Base-by-base conservation (phyloP, 2,329 filamentous ascomycete species). In the Dothideomycetes sp. region DNA sequence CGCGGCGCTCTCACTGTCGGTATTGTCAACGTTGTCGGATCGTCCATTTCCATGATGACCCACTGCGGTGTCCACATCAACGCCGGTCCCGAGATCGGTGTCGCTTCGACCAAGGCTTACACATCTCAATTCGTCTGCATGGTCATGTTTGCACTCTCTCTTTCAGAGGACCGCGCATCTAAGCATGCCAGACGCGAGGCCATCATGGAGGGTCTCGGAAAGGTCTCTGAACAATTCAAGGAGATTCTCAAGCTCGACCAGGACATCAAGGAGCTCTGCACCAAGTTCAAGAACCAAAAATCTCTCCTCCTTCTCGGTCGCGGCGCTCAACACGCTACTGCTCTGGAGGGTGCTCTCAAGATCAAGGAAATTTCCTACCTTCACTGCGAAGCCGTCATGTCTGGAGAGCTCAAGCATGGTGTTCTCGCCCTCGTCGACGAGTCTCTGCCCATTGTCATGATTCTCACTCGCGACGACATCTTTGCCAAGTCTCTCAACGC, bases 331-430 rank as follows among this genome's bases (percentile, higher is more conserved):
- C 94, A 88, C 72, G 88, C 89, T 45, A 98, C 91, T 54, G 91
- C 91, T 41, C 79, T 98, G 16, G 91, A 98, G 72, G 91, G 76
- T 72, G 91, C 91, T 36, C 74, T 98, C 52, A 98, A 98, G 75
- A 98, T 98, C 67, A 98, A 98, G 77, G 91, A 98, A 70, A 98
- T 98, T 56, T 96, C 89, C 14, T 98, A 98, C 67, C 84, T 98
- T 44, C 91, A 98, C 68, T 98, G 91, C 66, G 91, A 98, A 70
- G 91, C 91, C 54, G 91, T 98, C 72, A 98, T 98, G 91, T 96
- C 91, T 49, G 91, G 91, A 66, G 91, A 98, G 70, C 77, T 98
- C 55, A 98, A 98, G 78, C 91, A 98, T 65, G 91, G 91, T 73
- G 91, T 98, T 38, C 72, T 98, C 59, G 91, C 91, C 38, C 75